phyloP scores from a whole-genome alignment of 2,329 filamentous ascomycete species.

The Paecilomyces niveus region DNA sequence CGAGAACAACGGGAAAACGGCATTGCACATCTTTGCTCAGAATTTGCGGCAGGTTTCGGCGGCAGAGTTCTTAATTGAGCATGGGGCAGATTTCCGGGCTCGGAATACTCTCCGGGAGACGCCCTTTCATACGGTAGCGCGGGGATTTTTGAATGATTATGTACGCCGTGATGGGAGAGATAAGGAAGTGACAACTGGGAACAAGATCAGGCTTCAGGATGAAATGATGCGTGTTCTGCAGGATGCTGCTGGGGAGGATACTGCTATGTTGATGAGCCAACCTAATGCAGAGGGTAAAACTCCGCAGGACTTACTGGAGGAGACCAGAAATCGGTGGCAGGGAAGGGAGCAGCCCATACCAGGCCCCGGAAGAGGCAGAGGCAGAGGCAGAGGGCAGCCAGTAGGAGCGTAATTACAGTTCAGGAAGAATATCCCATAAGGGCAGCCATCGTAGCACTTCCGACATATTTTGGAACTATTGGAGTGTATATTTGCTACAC shows the following conservation, averaged over 20 bases:
- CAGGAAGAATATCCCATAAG: too few species aligned
- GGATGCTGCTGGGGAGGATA: conserved; percentile 1
- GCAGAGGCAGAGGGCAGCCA: too few species aligned
- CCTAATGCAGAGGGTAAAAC: conserved; percentile 15
- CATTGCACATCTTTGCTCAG: conserved; percentile 14
- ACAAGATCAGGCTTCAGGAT: conserved; percentile 11
- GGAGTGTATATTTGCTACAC: too few species aligned
- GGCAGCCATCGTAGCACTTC: too few species aligned
- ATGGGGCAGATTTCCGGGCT: conserved; percentile 12
- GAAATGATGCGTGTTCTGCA: conserved; percentile 9
- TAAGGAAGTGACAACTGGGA: conserved; percentile 5
- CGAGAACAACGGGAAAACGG: conserved; percentile 13
- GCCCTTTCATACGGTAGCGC: conserved; percentile 14
- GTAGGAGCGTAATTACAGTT: too few species aligned
- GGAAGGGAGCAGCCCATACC: neutral
- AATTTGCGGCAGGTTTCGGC: conserved; percentile 13
- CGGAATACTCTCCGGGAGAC: conserved; percentile 12
- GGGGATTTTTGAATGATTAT: conserved; percentile 2
- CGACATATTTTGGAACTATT: too few species aligned
- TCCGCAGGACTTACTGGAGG: conserved; percentile 8
- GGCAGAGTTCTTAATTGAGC: conserved; percentile 10
- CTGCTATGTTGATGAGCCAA: conserved; percentile 11
- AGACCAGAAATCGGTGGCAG: conserved; percentile 4
- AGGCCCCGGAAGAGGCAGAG: too few species aligned
- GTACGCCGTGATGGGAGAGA: neutral